A percentile compares a stretch with the other conserved stretches of the same genome.
Evolutionary conservation across 2,329 filamentous ascomycete species (phyloP).

Genomic region (Gnomoniopsis sp.): DNA sequence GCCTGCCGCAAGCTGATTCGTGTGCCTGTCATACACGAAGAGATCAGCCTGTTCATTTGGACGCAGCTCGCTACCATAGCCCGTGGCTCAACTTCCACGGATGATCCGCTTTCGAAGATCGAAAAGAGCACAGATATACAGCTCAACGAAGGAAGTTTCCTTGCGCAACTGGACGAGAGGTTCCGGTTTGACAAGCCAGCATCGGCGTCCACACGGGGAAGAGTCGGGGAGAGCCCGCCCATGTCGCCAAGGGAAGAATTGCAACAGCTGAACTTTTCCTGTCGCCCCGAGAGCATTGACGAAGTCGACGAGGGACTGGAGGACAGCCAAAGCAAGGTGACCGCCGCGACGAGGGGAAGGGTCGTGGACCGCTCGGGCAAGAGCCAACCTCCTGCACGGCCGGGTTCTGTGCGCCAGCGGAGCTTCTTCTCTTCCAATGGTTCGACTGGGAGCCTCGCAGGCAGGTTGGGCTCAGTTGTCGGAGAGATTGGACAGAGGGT

Average conservation of each 20-base stretch:
- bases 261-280: not conserved
- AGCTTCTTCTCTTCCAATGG: not conserved
- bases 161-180: conserved; percentile 6
- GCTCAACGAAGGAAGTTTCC: not conserved
- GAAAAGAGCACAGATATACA: not conserved
- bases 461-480: conserved; percentile 1
- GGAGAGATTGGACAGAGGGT: not conserved
- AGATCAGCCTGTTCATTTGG: conserved; percentile 23
- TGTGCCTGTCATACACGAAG: conserved; percentile 23
- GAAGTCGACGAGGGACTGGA: not conserved
- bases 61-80: conserved; percentile 12
- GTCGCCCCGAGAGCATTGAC: not conserved
- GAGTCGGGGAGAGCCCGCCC: no score
- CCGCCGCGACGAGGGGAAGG: not conserved
- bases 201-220: not conserved
- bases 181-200: conserved; percentile 1
- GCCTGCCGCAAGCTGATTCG: conserved; percentile 22
- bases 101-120: not conserved
- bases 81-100: not conserved
- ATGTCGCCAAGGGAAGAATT: no score
- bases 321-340: not conserved
- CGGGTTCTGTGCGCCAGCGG: not conserved
- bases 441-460: not conserved
- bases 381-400: not conserved
- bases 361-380: not conserved